Base-by-base conservation (phyloP, 1,284 basidiomycete genomes). In the Leccinum olivaceoglutinosum region DNA sequence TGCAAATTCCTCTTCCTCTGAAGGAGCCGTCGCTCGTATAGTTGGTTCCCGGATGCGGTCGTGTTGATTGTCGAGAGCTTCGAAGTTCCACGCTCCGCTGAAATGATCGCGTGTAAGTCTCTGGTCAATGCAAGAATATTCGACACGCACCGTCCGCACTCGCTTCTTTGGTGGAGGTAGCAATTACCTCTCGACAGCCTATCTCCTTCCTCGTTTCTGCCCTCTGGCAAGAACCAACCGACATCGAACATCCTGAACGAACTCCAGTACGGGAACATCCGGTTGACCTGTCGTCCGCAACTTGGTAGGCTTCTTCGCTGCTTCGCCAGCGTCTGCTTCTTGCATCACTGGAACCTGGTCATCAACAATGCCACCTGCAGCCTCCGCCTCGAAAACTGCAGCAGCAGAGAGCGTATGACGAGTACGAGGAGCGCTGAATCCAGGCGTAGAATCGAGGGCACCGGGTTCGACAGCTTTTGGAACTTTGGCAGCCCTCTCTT, bases 191-290 rank as follows among this genome's bases (percentile, higher is more conserved):
- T 85, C 82, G 8, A 80, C 66, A 8, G 78, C 74, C 32, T 77
- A 73, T 29, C 84, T 80, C 16, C 82, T 85, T 57, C 81, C 82
- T 44, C 87, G 81, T 68, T 85, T 84, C 56, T 85, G 82, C 34
- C 89, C 9, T 86, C 79, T 8, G 93, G 92, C 16, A 96, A 77
- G n/a, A 96, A 93, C 94, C 94, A 97, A 2, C 94, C 94, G 21
- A 81, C 79, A 67, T 96, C 88, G 77, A 96, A 96, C 76, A 89
- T 79, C 71, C 80, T 85, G 81, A 96, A 97, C 46, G 89, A 89
- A 62, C 85, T 85, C 66, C 34, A 84, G 82, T 82, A 78, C 79
- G n/a, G 84, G 82, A 9, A 67, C 77, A 61, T 70, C 82, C 8
- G 77, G 68, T 46, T 77, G 78, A 16, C 76, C 74, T 3, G 64